Base-by-base conservation (phyloP, 2,329 filamentous ascomycete genomes). In the Penicillium sp. region DNA sequence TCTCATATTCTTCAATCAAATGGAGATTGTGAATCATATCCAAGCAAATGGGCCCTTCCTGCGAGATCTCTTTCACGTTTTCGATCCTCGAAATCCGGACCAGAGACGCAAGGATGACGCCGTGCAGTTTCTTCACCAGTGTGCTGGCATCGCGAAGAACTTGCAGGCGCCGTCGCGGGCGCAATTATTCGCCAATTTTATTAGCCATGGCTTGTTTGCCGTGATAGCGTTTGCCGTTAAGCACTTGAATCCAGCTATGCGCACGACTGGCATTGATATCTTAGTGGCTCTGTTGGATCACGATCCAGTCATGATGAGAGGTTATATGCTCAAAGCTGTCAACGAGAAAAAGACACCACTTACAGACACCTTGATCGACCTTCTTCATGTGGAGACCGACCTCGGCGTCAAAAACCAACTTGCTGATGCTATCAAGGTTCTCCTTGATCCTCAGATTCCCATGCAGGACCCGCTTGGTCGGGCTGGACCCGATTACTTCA, bases 1-100 rank as follows among this genome's bases (percentile, higher is more conserved):
- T 50, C 84, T 97, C 67, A 99, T 99, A 66, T 99, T 97, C 80
- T 99, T 96, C 82, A 94, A 97, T 78, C 94, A 99, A 78, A 93
- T 97, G 67, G 94, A 97, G 71, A 97, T 99, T 71, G 89, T 99
- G 50, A 90, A 93, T 70, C 91, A 97, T 75, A 82, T 99, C n/a
- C 93, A 97, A 74, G 83, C 82, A 27, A 96, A 96, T 68, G 80
- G 80, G 0, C 77, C 78, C 2, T 97, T 96, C 69, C 79, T 97
- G 29, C 87, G 86, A 64, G 91, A 97, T 61, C 82, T 97, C 4
- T 99, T 97, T 73, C 84, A 84, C 54, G 91, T 97, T 61, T 97
- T 97, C 70, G 84, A 82, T 21, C 79, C 86, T 0, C 80, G 86
- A 25, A 85, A 86, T 59, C 73, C 75, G 52, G 86, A 90, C 50